Base-by-base conservation (phyloP, 2,329 filamentous ascomycete species). In the Zasmidium angulare region DNA sequence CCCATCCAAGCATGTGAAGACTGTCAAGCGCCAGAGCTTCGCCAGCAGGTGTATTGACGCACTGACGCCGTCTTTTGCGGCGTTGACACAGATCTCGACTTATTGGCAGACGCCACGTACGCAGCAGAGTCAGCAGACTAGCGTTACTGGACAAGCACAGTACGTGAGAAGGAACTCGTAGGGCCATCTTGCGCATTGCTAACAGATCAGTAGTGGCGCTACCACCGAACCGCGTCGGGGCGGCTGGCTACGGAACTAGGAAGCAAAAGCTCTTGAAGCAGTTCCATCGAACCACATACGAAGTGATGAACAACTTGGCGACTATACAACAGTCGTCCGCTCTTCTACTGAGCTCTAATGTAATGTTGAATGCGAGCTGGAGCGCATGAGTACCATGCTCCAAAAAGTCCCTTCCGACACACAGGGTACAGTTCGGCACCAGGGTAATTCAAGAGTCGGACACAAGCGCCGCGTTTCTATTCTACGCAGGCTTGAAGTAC, bases 401-500 rank as follows among this genome's bases (percentile, higher is more conserved):
- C 36, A 43, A 17, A 3, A 43, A 19, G 4, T 4, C 11, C 26
- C 26, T 11, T 29, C 11, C 26, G 26, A 29, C 4, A 11, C 4
- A 29, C 26, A 29, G 26, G 26, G 26, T 6, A 6, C 6, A 29
- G 11, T 11, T 11, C 6, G 9, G 36, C 7, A 17, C 14, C 36
- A 10, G 36, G 26, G 36, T 43, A 43, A 17, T 17, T 43, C 36
- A 29, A 11, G 11, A 29, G 26, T 17, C 36, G 3, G 14, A 3
- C 9, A 10, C 12, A 19, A 3, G 12, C 36, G n/a, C 36, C 14
- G n/a, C 36, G 12, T 10, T 17, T 43, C n/a, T 7, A 7, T 10
- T 9, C n/a, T 43, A 43, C 11, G n/a, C 36, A 17, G 36, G 36
- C 36, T 78, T 87, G 76, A 84, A 89, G 76, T 96, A 96, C 77